These are phyloP conservation scores for Alopecurus myosuroides DNA, from an alignment of 176 grass and related monocot genomes.

Conservation along the genomic window DNA sequence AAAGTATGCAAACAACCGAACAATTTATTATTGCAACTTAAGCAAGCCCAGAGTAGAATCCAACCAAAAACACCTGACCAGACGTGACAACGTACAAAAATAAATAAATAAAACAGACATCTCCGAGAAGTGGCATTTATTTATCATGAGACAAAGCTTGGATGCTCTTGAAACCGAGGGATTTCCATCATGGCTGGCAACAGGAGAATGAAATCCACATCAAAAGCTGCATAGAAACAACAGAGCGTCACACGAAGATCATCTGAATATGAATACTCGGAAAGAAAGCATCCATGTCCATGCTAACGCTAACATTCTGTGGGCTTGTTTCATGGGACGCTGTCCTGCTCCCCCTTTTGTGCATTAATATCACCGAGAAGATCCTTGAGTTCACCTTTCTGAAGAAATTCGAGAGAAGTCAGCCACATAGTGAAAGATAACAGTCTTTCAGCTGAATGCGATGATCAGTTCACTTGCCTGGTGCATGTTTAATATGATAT, in stretches of 20 bases:
- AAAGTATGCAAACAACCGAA: background rate
- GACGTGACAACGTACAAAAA: background rate
- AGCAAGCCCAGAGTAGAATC: background rate
- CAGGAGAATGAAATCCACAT: background rate
- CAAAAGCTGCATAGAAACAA: background rate
- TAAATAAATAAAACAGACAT: too few species aligned
- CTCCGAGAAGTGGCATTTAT: background rate
- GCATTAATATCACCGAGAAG: constrained; percentile 41
- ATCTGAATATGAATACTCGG: background rate
- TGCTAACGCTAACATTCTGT: background rate
- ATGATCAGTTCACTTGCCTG: constrained; percentile 52
- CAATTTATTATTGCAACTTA: background rate
- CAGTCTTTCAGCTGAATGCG: background rate
- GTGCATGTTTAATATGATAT: constrained; percentile 94
- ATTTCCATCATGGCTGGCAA: background rate
- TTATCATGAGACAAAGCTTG: constrained; percentile 11
- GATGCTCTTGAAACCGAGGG: background rate
- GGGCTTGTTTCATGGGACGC: constrained; percentile 23
- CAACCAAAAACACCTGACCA: background rate
- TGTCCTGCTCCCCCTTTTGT: constrained; percentile 24
- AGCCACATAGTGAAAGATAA: background rate
- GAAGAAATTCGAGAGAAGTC: constrained; percentile 22
- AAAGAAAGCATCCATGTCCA: background rate
- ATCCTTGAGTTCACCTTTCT: constrained; percentile 90
- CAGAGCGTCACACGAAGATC: background rate